These are phyloP conservation scores for Ustilago trichophora DNA, from an alignment of 1,284 basidiomycete genomes.

Conservation along the genomic window DNA sequence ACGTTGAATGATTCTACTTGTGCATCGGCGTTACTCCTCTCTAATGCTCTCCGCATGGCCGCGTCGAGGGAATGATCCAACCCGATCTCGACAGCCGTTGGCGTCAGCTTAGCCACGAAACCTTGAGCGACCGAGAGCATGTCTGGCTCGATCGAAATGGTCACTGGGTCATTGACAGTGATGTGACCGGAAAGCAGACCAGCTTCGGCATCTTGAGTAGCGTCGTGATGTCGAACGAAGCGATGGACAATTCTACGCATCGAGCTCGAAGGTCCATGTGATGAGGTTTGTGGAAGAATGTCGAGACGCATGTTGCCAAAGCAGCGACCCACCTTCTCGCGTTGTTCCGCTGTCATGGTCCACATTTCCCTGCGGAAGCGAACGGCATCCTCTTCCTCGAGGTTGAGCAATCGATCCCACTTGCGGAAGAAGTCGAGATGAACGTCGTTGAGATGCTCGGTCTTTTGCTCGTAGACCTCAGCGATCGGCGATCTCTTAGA, in stretches of 20 bases:
- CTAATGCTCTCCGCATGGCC: conserved; percentile 38
- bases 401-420: conserved; percentile 86
- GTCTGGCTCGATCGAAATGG: conserved; percentile 81
- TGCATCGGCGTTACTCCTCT: conserved; percentile 1
- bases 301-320: conserved; percentile 66
- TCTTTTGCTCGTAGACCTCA: conserved; percentile 80
- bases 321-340: conserved; percentile 73
- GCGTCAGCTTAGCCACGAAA: conserved; percentile 79
- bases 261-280: conserved; percentile 7
- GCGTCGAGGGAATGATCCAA: conserved; percentile 79
- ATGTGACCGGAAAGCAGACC: conserved; percentile 81
- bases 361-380: conserved; percentile 89
- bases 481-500: conserved; percentile 72
- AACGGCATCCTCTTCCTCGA: conserved; percentile 87
- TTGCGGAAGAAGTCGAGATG: conserved; percentile 84
- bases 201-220: conserved; percentile 50
- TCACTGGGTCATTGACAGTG: conserved; percentile 80
- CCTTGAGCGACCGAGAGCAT: conserved; percentile 85
- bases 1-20: conserved; percentile 1
- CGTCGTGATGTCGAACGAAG: conserved; percentile 70
- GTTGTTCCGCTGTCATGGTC: conserved; percentile 83
- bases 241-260: conserved; percentile 73
- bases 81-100: conserved; percentile 76
- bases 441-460: conserved; percentile 76
- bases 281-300: not conserved